phyloP scores from a whole-genome alignment of 108 stramenopile species.

The Cylindrotheca closterium region DNA sequence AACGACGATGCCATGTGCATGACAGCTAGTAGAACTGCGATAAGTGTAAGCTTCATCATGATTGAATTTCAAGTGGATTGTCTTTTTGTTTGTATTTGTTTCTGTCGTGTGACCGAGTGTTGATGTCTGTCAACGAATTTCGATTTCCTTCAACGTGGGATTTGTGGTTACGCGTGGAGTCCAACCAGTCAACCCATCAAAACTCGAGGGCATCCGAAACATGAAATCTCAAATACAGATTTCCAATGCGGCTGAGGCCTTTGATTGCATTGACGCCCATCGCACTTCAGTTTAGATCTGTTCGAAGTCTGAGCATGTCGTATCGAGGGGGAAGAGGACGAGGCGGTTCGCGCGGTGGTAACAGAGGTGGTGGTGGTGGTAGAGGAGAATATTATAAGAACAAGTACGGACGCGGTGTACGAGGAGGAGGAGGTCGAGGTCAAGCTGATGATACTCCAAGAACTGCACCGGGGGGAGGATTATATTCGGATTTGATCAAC shows the following conservation, averaged over 20 bases:
- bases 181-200: neutral
- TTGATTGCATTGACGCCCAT: neutral
- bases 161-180: neutral
- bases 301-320: conserved; percentile 1
- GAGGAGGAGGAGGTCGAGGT: conserved; percentile 14
- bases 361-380: conserved; percentile 33
- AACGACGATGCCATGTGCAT: conserved; percentile 23
- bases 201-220: neutral
- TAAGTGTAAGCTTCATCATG: conserved; percentile 8
- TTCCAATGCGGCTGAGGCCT: neutral
- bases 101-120: too few species aligned
- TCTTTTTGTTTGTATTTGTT: too few species aligned
- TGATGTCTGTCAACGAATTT: too few species aligned
- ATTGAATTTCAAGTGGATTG: too few species aligned
- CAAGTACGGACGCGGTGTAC: conserved; percentile 70
- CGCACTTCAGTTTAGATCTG: neutral
- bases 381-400: conserved; percentile 67
- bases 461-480: conserved; percentile 45
- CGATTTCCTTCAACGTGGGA: too few species aligned
- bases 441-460: neutral
- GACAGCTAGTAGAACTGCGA: conserved; percentile 15
- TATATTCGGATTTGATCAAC: conserved; percentile 61
- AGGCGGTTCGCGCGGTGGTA: conserved; percentile 16
- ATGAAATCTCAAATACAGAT: neutral
- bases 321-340: conserved; percentile 10